Evolutionary conservation across 768 basidiomycete species (phyloP).

Genomic region (Pisolithus tinctorius): DNA sequence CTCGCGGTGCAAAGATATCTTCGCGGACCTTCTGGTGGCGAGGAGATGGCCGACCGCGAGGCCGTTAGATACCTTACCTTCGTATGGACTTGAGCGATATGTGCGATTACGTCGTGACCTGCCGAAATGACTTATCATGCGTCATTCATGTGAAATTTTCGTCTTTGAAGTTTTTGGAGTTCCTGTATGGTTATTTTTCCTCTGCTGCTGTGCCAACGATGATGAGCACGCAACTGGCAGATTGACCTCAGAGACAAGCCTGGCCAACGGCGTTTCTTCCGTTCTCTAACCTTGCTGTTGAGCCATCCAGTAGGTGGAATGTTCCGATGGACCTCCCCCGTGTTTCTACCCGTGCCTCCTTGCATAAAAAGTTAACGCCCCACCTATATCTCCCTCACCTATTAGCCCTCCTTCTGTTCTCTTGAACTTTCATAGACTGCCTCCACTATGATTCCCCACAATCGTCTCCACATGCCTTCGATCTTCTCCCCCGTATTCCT

Average conservation of each 20-base stretch:
- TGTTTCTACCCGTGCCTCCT: not conserved
- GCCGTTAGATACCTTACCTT: too few relatives aligned
- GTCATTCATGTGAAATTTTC: not conserved
- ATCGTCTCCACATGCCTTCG: conserved; percentile 20
- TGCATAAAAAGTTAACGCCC: conserved; percentile 12
- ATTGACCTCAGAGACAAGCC: conserved; percentile 11
- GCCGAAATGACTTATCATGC: not conserved
- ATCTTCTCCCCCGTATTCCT: conserved; percentile 24
- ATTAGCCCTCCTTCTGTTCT: not conserved
- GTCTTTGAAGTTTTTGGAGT: not conserved
- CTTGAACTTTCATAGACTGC: not conserved
- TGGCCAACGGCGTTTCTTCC: not conserved
- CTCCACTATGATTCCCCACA: conserved; percentile 34
- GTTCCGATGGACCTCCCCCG: not conserved
- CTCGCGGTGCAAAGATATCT: not conserved
- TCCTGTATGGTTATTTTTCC: not conserved
- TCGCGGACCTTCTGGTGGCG: not conserved
- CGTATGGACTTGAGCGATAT: not conserved
- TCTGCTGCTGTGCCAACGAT: conserved; percentile 11
- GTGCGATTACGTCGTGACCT: conserved; percentile 3
- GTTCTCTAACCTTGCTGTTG: conserved; percentile 8
- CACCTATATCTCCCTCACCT: not conserved
- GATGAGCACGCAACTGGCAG: conserved; percentile 16
- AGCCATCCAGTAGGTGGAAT: not conserved
- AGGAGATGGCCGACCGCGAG: too few relatives aligned